phyloP scores from a whole-genome alignment of 1,284 basidiomycete genomes.

The Sporisorium scitamineum region DNA sequence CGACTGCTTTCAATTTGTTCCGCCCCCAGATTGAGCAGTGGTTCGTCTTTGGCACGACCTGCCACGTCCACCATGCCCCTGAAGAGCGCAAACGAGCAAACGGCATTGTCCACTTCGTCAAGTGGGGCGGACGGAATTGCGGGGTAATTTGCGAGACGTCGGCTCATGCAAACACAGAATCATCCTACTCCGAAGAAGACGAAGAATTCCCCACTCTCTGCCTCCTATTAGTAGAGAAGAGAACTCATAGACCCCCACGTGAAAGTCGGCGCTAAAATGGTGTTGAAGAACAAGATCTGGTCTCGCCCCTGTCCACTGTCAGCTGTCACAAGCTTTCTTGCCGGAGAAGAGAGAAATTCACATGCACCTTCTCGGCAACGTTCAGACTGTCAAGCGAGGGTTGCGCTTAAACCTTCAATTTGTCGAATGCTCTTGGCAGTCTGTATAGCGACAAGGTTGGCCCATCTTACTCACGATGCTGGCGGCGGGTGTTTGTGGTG shows the following conservation, averaged over 20 bases:
- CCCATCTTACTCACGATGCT: neutral
- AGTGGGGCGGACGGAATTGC: neutral
- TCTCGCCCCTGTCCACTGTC: neutral
- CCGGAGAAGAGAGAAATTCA: neutral
- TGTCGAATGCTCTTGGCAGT: conserved; percentile 13
- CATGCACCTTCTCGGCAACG: conserved; percentile 9
- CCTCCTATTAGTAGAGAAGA: conserved; percentile 3
- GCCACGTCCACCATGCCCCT: neutral
- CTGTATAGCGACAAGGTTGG: neutral
- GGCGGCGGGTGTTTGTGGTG: neutral
- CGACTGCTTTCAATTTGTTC: too few species aligned
- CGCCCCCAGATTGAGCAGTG: too few species aligned
- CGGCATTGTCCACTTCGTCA: neutral
- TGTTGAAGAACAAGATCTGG: neutral
- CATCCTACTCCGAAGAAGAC: neutral
- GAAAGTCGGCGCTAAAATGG: neutral
- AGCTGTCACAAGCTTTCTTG: conserved; percentile 8
- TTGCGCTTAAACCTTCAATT: neutral
- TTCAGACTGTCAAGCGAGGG: conserved; percentile 1
- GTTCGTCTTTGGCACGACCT: neutral
- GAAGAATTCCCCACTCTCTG: too few species aligned
- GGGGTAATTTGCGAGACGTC: neutral
- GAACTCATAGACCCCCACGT: neutral
- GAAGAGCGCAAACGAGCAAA: neutral
- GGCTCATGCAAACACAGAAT: neutral